Evolutionary conservation across 2,329 filamentous ascomycete species (phyloP).

Genomic region (Metarhizium anisopliae): DNA sequence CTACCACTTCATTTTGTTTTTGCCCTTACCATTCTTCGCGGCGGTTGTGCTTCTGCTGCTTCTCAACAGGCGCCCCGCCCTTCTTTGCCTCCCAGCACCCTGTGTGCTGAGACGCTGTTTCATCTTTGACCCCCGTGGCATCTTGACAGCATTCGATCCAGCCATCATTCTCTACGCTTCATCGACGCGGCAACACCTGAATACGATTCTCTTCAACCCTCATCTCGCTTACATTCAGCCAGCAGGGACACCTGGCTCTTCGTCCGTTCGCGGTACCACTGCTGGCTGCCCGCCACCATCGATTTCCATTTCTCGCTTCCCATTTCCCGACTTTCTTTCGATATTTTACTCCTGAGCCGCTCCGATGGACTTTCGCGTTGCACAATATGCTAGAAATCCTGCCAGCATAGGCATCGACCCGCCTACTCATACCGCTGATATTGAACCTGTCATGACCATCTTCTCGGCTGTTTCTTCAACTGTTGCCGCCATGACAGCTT

Average conservation of each 20-base stretch:
- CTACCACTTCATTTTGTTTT: background rate
- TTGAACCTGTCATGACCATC: constrained; percentile 7
- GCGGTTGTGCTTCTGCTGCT: background rate
- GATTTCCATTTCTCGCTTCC: no score
- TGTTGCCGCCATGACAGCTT: constrained; percentile 16
- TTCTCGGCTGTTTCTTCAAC: constrained; percentile 8
- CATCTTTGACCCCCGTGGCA: background rate
- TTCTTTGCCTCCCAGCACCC: background rate
- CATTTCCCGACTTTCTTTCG: no score
- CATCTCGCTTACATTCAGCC: background rate
- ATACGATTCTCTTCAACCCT: background rate
- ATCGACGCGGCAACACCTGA: background rate
- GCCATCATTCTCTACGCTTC: background rate
- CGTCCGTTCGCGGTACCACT: background rate
- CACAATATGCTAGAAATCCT: background rate
- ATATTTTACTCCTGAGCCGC: no score
- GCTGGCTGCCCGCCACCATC: no score
- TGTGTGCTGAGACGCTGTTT: background rate
- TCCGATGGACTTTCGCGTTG: background rate
- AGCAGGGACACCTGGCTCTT: background rate
- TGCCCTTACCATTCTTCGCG: no score
- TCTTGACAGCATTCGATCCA: background rate
- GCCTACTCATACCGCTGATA: constrained; percentile 6
- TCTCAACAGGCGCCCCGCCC: background rate
- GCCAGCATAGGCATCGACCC: constrained; percentile 9